Evolutionary conservation across 495 filamentous ascomycete genomes (phyloP).

Genomic region (Aspergillus diversus): DNA sequence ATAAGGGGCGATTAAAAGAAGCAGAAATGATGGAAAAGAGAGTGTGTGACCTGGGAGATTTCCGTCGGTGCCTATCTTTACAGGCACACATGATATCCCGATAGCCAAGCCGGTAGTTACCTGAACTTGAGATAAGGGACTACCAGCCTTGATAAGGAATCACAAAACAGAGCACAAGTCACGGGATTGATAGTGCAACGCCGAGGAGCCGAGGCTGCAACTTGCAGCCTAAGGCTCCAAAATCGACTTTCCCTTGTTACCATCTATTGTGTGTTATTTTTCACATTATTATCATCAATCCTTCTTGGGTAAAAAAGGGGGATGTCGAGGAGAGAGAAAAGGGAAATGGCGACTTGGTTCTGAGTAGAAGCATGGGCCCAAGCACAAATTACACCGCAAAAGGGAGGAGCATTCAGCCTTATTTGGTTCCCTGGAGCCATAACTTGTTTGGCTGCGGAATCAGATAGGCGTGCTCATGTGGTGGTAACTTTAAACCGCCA

Average conservation of each 20-base stretch:
- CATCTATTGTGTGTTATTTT: background rate
- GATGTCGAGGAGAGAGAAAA: no score
- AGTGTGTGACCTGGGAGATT: background rate
- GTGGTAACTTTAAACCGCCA: background rate
- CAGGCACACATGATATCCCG: background rate
- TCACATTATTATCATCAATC: background rate
- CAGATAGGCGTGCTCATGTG: background rate
- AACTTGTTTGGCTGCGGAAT: background rate
- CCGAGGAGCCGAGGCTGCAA: background rate
- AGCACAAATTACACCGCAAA: no score
- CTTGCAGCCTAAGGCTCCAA: background rate
- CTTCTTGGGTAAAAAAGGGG: no score
- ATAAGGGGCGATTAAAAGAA: background rate
- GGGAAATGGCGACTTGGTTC: no score
- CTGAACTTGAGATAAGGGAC: background rate
- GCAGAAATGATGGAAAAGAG: constrained; percentile 2
- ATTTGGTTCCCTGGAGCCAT: background rate
- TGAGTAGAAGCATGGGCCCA: no score
- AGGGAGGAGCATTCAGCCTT: background rate
- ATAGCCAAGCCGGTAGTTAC: background rate
- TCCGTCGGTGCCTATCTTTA: background rate
- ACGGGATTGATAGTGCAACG: background rate
- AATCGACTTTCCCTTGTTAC: background rate
- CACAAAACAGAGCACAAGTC: background rate
- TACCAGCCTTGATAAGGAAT: background rate